Base-by-base conservation (phyloP, 768 basidiomycete species). In the Panaeolus cyanescens region DNA sequence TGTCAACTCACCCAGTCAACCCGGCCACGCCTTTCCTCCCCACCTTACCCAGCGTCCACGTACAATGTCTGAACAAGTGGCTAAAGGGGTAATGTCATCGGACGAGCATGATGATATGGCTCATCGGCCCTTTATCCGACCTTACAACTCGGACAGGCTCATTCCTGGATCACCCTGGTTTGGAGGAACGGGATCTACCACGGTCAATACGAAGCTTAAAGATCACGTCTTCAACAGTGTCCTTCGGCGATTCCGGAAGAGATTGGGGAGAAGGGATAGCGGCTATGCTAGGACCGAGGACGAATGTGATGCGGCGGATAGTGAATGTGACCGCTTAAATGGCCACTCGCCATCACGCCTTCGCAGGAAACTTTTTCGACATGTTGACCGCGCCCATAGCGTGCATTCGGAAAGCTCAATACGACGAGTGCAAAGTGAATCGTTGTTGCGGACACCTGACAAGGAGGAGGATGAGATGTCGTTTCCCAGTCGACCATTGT, bases 171-270 rank as follows among this genome's bases (percentile, higher is more conserved):
- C 80, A 12, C 82, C 82, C 50, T 84, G 83, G 79, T 95, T 95
- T 66, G 93, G 91, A 32, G 96, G 96, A 3, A 92, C 90, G 2
- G 96, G 96, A 1, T 93, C 92, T 13, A 99, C 97, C 5, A 84
- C 89, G 57, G 95, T 98, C 62, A 99, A 99, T 73, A 94, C 91
- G 36, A 92, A 87, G 72, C 79, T 99, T 60, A 96, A 95, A 75
- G 95, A 99, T 70, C 95, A 96, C 67, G 94, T 99, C 50, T 96
- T 99, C 71, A 91, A 86, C 62, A 91, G 92, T 17, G 87, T 99
- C 32, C 78, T 98, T 63, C 86, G 88, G 54, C 82, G 92, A 60
- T 85, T 94, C 60, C 82, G 84, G 36, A 84, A 85, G 65, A 84
- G 84, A 32, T 75, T 78, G 9, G 79, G 74, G 39, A 78, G 77